These are phyloP conservation scores for Aspergillus versicolor DNA, from an alignment of 2,329 filamentous ascomycete genomes.

Conservation along the genomic window DNA sequence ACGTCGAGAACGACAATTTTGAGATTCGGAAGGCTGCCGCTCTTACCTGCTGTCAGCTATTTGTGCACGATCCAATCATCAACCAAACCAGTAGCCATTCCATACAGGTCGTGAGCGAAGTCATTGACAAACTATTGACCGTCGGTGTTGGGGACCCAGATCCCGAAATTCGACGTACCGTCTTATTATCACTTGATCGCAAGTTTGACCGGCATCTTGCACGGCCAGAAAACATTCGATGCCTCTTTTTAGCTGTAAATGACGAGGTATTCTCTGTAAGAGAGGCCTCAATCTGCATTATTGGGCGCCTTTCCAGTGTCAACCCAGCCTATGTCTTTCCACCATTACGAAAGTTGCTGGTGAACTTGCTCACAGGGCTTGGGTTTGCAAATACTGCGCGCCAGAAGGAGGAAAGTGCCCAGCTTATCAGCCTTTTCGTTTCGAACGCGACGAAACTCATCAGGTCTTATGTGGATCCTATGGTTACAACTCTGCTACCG, in stretches of 20 bases:
- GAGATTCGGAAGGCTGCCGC: constrained; percentile 93
- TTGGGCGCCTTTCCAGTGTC: constrained; percentile 83
- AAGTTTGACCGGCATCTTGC: constrained; percentile 96
- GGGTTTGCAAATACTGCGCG: constrained; percentile 92
- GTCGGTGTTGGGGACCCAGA: constrained; percentile 92
- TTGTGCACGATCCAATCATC: constrained; percentile 94
- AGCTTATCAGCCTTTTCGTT: constrained; percentile 86
- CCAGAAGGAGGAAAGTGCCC: constrained; percentile 95
- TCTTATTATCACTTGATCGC: constrained; percentile 83
- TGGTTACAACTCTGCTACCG: constrained; percentile 90
- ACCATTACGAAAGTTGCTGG: constrained; percentile 87
- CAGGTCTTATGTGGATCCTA: constrained; percentile 94
- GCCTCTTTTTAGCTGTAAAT: constrained; percentile 90
- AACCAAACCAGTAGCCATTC: constrained; percentile 97
- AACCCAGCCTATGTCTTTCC: constrained; percentile 98
- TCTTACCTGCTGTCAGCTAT: constrained; percentile 95
- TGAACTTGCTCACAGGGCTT: constrained; percentile 93
- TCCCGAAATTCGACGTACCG: constrained; percentile 81
- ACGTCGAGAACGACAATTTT: constrained; percentile 92
- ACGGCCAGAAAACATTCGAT: constrained; percentile 95
- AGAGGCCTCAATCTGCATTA: constrained; percentile 93
- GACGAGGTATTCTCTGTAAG: constrained; percentile 91
- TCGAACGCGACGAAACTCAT: constrained; percentile 90
- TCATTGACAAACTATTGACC: constrained; percentile 93
- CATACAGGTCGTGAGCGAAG: constrained; percentile 93